Evolutionary conservation across 2,329 filamentous ascomycete species (phyloP).

Genomic region (Elsinoe australis): DNA sequence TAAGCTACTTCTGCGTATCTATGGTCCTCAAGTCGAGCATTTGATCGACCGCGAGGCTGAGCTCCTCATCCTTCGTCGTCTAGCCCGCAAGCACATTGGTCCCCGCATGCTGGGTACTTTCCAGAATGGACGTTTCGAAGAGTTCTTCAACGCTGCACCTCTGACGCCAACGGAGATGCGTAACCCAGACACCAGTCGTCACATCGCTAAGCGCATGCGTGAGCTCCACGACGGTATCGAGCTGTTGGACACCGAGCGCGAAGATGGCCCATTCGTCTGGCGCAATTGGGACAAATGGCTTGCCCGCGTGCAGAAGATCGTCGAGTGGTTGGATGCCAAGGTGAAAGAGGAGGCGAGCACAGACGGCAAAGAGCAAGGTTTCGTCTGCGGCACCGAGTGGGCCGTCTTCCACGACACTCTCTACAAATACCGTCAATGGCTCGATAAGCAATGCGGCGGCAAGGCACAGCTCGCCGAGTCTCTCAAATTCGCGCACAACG

Average conservation of each 20-base stretch:
- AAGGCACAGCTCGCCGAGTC: constrained; percentile 58
- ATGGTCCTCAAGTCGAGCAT: constrained; percentile 90
- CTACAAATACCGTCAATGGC: constrained; percentile 66
- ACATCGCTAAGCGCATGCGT: constrained; percentile 96
- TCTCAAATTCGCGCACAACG: constrained; percentile 94
- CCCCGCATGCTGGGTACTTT: constrained; percentile 88
- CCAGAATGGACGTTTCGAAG: constrained; percentile 88
- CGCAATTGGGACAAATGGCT: constrained; percentile 94
- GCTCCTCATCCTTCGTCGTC: constrained; percentile 72
- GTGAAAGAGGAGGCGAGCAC: constrained; percentile 32
- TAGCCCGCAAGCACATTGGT: constrained; percentile 88
- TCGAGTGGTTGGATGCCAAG: constrained; percentile 54
- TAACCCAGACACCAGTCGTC: constrained; percentile 71
- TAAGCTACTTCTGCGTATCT: constrained; percentile 83
- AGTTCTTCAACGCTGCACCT: constrained; percentile 80
- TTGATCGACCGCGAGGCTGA: constrained; percentile 91
- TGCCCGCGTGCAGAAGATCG: constrained; percentile 55
- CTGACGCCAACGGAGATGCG: constrained; percentile 70
- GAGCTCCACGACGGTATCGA: constrained; percentile 93
- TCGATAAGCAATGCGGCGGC: constrained; percentile 66
- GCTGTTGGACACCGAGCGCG: constrained; percentile 66
- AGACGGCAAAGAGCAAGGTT: constrained; percentile 52
- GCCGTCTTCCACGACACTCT: constrained; percentile 64
- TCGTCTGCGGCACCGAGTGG: constrained; percentile 82
- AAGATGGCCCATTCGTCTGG: constrained; percentile 75